Conservation (phyloP, 805 yeast genomes). For the Candida mattraensis region DNA sequence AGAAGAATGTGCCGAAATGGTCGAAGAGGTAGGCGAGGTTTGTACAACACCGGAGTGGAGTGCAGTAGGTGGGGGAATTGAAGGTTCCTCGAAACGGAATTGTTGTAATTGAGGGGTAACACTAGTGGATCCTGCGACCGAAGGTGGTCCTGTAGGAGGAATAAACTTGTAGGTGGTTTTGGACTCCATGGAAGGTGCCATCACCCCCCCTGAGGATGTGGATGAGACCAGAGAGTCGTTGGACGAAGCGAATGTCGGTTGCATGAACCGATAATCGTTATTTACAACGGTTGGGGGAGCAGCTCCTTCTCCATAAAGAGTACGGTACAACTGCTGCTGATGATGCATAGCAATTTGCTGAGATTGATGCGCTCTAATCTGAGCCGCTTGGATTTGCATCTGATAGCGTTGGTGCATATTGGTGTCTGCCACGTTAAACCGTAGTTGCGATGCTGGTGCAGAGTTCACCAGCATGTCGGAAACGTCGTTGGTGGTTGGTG, state of each 20-base stretch:
- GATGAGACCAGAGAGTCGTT: slow-evolving; percentile 13
- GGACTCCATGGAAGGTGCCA: too few relatives aligned
- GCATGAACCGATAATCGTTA: slow-evolving; percentile 2
- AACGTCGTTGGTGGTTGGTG: slow-evolving; percentile 1
- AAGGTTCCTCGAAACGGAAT: slow-evolving; percentile 20
- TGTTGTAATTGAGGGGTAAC: slow-evolving; percentile 21
- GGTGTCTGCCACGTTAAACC: slow-evolving; percentile 16
- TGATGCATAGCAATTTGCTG: slow-evolving; percentile 22
- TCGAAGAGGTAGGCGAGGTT: slow-evolving; percentile 19
- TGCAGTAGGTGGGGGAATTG: slow-evolving; percentile 9
- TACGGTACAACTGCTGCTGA: slow-evolving; percentile 12
- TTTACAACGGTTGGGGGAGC: slow-evolving; percentile 1
- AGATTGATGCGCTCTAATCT: slow-evolving; percentile 20
- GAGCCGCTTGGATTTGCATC: slow-evolving; percentile 23
- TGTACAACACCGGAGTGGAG: slow-evolving; percentile 5
- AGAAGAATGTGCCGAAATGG: slow-evolving; percentile 21
- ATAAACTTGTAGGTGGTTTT: too few relatives aligned
- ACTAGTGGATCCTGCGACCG: slow-evolving; percentile 7
- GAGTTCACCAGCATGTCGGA: slow-evolving; percentile 14
- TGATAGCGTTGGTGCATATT: slow-evolving; percentile 17
- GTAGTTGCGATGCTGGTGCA: slow-evolving; percentile 26
- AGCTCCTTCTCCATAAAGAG: slow-evolving; percentile 1
- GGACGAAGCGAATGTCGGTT: slow-evolving; percentile 10
- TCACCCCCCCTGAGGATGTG: slow-evolving; percentile 3
- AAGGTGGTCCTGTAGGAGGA: too few relatives aligned